These are phyloP conservation scores for Bruguiera gymnorhiza DNA, from an alignment of 345 rosid species.

Conservation along the genomic window DNA sequence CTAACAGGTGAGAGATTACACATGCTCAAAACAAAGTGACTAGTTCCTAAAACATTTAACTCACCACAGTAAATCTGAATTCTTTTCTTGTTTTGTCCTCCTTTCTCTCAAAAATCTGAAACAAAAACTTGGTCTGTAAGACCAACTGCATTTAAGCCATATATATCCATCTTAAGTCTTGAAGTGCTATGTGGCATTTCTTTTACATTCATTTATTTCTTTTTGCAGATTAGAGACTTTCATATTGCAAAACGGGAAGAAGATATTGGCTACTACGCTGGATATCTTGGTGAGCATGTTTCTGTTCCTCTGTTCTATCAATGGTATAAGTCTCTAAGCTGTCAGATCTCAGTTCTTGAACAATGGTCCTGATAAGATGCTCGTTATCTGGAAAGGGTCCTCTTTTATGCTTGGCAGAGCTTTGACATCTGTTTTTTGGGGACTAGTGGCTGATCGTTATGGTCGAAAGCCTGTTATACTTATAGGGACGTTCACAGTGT, in stretches of 20 bases:
- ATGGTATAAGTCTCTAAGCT: conserved; percentile 6
- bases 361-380: conserved; percentile 15
- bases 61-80: no score
- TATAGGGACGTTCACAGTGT: conserved; percentile 68
- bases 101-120: no score
- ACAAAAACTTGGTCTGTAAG: no score
- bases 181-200: no score
- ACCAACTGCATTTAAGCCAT: no score
- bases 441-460: conserved; percentile 78
- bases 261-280: conserved; percentile 88
- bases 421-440: conserved; percentile 83
- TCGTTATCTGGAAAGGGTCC: conserved; percentile 49
- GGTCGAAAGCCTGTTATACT: conserved; percentile 90
- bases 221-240: conserved; percentile 66
- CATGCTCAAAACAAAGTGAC: no score
- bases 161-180: no score
- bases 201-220: background rate
- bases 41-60: no score
- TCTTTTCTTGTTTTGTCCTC: no score
- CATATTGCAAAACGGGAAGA: conserved; percentile 69
- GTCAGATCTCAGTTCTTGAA: background rate
- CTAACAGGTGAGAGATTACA: no score
- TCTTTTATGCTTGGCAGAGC: conserved; percentile 91
- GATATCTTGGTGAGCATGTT: conserved; percentile 67
- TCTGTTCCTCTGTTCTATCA: background rate